Percentiles rank a stretch among this genome's conserved stretches.
phyloP scores from a whole-genome alignment of 352 stramenopile genomes.

The Globisporangium recalcitrans region DNA sequence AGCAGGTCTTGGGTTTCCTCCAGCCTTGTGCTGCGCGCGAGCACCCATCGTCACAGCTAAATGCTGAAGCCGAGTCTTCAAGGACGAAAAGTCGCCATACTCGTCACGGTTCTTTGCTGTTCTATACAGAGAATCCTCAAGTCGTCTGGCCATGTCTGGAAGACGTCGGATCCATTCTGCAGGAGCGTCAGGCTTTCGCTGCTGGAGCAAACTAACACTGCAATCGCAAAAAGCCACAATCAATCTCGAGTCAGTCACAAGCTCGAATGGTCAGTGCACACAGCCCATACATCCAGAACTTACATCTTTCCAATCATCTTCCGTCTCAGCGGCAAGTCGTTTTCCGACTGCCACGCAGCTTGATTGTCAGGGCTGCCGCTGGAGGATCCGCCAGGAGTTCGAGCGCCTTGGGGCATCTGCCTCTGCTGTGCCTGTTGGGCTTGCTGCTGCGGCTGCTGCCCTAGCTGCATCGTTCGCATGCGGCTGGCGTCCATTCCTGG shows the following conservation, averaged over 20 bases:
- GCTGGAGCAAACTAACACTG: constrained; percentile 93
- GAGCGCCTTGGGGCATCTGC: constrained; percentile 34
- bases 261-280: neutral
- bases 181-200: constrained; percentile 95
- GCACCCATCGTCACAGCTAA: constrained; percentile 90
- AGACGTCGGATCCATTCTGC: constrained; percentile 97
- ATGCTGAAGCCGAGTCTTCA: constrained; percentile 96
- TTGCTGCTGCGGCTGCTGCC: constrained; percentile 20
- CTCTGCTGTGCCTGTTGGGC: neutral
- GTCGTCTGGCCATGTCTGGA: constrained; percentile 95
- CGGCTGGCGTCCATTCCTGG: constrained; percentile 33
- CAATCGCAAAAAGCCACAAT: constrained; percentile 10
- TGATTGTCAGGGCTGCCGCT: constrained; percentile 40
- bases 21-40: constrained; percentile 73
- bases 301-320: constrained; percentile 92
- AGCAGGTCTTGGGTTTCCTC: constrained; percentile 32
- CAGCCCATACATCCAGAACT: constrained; percentile 11
- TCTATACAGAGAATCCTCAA: constrained; percentile 97
- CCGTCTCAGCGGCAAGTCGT: constrained; percentile 74
- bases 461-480: constrained; percentile 36
- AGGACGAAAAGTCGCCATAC: constrained; percentile 94
- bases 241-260: neutral
- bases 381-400: constrained; percentile 33
- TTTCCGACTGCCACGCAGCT: constrained; percentile 84
- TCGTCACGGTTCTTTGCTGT: constrained; percentile 90